A percentile compares a stretch with the other conserved stretches of the same genome.
Evolutionary conservation across 352 stramenopile species (phyloP).

Genomic region (Globisporangium spinosum): DNA sequence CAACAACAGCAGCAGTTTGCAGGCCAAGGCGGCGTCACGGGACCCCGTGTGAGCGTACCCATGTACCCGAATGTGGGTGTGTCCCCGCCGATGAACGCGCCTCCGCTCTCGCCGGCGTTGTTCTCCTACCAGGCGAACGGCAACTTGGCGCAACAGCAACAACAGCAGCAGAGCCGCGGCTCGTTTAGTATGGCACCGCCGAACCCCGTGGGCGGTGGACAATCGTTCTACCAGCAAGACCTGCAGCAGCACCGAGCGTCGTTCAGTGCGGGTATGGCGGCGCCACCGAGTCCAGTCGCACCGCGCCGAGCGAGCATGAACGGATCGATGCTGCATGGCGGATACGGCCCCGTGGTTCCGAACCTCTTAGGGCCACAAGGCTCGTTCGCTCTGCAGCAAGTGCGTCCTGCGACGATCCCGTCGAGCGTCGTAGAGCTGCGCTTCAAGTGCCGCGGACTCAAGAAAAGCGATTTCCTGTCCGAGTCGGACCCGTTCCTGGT

Average conservation of each 20-base stretch:
- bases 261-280: not conserved
- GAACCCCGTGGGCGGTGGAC: conserved; percentile 6
- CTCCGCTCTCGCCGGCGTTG: conserved; percentile 1
- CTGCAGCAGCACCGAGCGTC: not conserved
- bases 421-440: conserved; percentile 68
- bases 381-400: not conserved
- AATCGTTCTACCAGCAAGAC: conserved; percentile 14
- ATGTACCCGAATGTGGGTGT: conserved; percentile 3
- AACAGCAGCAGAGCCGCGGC: conserved; percentile 15
- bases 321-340: conserved; percentile 31
- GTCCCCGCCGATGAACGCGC: not conserved
- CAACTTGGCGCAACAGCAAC: conserved; percentile 8
- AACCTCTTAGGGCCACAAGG: conserved; percentile 14
- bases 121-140: conserved; percentile 5
- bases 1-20: not conserved
- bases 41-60: conserved; percentile 9
- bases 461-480: conserved; percentile 67
- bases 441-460: conserved; percentile 64
- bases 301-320: not conserved
- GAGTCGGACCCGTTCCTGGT: conserved; percentile 77
- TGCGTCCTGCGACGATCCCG: conserved; percentile 13
- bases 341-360: conserved; percentile 39
- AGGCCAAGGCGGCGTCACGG: conserved; percentile 1
- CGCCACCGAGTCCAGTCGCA: not conserved
- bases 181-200: conserved; percentile 14